Base-by-base conservation (phyloP, 306 rosid species). In the Dryas octopetala region DNA sequence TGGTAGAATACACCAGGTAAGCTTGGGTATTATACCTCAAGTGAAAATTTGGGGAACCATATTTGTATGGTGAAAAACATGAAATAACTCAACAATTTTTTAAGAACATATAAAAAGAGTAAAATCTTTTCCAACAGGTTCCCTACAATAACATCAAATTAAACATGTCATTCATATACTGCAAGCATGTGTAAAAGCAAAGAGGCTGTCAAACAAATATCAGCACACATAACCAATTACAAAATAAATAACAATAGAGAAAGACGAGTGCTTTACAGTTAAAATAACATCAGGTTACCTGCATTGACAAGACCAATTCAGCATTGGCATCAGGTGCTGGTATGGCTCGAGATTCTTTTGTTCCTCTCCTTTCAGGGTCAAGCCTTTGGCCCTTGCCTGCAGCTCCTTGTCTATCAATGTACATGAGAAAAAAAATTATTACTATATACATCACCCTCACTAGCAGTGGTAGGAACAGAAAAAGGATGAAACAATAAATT, bases 271-370 rank as follows among this genome's bases (percentile, higher is more conserved):
- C 47, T n/a, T 26, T 41, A 44, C 40, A 15, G 26, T 23, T 23
- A 45, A 38, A n/a, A 63, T 28, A 54, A 54, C 40, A 66, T 75
- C 77, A 75, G 50, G 52, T 57, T 74, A 95, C 99, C 99, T 90
- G 97, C 96, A 96, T 92, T 72, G 99, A 96, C 80, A 82, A 67
- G 60, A 83, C 92, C 78, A 96, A 82, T 80, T 96, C 99, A 70
- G 99, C 99, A 86, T 96, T 96, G 82, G 99, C 99, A 80, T 96
- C 98, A 62, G 99, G 99, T 40, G 99, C 99, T 66, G 99, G 99
- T 71, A 96, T 2, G 0, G 99, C 99, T 73, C 92, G 92, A 66
- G 97, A 96, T 52, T 91, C 97, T 74, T 92, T 84, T 67, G 88
- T 68, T 57, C 91, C 94, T 83, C 81, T 88, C 88, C 91, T 89